Percentiles rank a stretch among this genome's conserved stretches.
phyloP scores from a whole-genome alignment of 140 eudicot species.

The Ambrosia hybrid region DNA sequence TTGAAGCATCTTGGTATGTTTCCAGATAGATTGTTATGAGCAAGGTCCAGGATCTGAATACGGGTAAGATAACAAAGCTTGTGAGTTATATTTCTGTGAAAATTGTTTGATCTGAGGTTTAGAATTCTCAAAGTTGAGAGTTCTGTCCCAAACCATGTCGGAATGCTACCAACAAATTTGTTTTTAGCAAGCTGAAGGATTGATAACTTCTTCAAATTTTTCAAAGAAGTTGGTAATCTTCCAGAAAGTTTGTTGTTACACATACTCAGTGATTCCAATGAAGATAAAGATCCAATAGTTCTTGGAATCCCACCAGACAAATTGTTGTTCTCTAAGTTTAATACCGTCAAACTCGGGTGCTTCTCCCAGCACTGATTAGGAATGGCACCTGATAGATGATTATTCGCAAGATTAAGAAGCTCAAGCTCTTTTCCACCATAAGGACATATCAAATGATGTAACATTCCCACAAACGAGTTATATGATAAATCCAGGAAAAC shows the following conservation, averaged over 20 bases:
- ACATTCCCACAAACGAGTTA: conserved; percentile 32
- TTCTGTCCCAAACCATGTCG: conserved; percentile 37
- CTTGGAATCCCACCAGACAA: conserved; percentile 38
- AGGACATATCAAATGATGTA: conserved; percentile 35
- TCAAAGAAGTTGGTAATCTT: conserved; percentile 29
- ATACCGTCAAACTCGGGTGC: conserved; percentile 5
- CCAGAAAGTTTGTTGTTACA: conserved; percentile 37
- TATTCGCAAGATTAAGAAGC: conserved; percentile 36
- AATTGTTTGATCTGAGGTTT: conserved; percentile 41
- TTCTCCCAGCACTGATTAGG: conserved; percentile 42
- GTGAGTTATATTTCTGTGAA: conserved; percentile 27
- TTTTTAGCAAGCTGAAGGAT: conserved; percentile 36
- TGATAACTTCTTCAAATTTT: conserved; percentile 20
- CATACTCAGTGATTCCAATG: conserved; percentile 29
- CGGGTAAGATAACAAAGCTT: conserved; percentile 33
- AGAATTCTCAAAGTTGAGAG: conserved; percentile 27
- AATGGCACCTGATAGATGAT: conserved; percentile 44
- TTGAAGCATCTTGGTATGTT: conserved; percentile 42
- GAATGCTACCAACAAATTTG: conserved; percentile 35
- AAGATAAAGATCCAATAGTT: conserved; percentile 35
- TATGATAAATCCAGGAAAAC: conserved; percentile 30
- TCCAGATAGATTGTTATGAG: conserved; percentile 44
- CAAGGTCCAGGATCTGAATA: conserved; percentile 45
- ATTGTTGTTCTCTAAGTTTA: conserved; percentile 36
- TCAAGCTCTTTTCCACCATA: background rate